Evolutionary conservation across 352 stramenopile species (phyloP), one percentile per base, ranked within the genome.

Genomic region (Poterioochromonas sp.): DNA sequence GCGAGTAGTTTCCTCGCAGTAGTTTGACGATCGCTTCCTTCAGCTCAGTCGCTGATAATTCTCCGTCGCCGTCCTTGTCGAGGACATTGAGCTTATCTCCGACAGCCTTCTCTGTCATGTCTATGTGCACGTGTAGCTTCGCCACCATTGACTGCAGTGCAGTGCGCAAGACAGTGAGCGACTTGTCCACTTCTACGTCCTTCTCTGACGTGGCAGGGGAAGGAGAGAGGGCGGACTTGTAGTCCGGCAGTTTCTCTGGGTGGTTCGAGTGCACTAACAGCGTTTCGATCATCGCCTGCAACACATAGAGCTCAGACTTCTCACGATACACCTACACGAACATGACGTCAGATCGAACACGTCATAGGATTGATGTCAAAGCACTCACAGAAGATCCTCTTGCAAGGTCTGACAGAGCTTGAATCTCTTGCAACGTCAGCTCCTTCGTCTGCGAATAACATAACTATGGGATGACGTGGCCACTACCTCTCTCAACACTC

Each of bases 51-150:
- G 87, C 87, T 39, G 88, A 90, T 34, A 98, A 64, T 73, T 98
- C 88, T 79, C 94, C 94, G 86, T 99, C 95, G 65, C 88, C 91
- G 86, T 99, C 95, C 80, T 92, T 91, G 83, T 99, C 95, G 34
- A 99, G 84, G 79, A 98, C 88, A 81, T 98, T 95, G 69, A 99
- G 89, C 68, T 96, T 95, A 82, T 98, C 92, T 78, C 95, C 95
- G 82, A 99, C 34, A n/a, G 43, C 93, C 81, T 95, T 90, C 41
- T 94, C 80, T 11, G 58, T 71, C 29, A 60, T 64, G 44, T 95
- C 91, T 22, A 98, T 88, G 80, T 97, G 91, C 37, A 91, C 84
- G 79, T 97, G 91, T 73, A 98, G 88, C 78, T 91, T 96, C 37
- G 89, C 91, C 54, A 97, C 86, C 92, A 97, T 98, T 2, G 85